phyloP scores from a whole-genome alignment of 2,329 filamentous ascomycete genomes.

The Nemania bipapillata region DNA sequence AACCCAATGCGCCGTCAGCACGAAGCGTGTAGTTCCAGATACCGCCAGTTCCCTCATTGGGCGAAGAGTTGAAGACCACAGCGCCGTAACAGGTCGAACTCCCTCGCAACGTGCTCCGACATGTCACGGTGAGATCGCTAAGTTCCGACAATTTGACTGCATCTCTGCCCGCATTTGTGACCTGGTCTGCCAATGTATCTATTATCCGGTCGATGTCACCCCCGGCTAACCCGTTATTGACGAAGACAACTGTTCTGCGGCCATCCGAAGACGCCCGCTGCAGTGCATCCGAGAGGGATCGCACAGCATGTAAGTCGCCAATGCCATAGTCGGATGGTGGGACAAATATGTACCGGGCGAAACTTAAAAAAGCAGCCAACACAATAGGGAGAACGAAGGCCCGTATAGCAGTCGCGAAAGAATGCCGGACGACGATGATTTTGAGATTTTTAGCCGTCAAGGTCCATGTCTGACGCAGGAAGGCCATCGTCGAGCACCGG shows the following conservation, averaged over 20 bases:
- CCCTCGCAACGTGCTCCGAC: slow-evolving; percentile 71
- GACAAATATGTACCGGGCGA: slow-evolving; percentile 84
- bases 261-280: slow-evolving; percentile 63
- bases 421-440: slow-evolving; percentile 67
- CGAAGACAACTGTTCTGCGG: slow-evolving; percentile 77
- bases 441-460: slow-evolving; percentile 71
- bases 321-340: slow-evolving; percentile 81
- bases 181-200: slow-evolving; percentile 66
- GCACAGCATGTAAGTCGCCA: slow-evolving; percentile 68
- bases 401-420: slow-evolving; percentile 63
- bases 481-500: slow-evolving; percentile 56
- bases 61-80: slow-evolving; percentile 79
- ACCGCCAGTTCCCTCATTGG: slow-evolving; percentile 71
- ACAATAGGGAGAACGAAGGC: slow-evolving; percentile 69
- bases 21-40: slow-evolving; percentile 89
- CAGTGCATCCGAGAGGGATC: slow-evolving; percentile 73
- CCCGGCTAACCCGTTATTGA: slow-evolving; percentile 76
- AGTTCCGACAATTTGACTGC: slow-evolving; percentile 66
- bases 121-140: slow-evolving; percentile 69
- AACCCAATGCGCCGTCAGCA: slow-evolving; percentile 76
- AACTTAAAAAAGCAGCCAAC: slow-evolving; percentile 70
- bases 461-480: slow-evolving; percentile 69
- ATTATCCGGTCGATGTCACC: slow-evolving; percentile 80
- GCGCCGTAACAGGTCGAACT: slow-evolving; percentile 79
- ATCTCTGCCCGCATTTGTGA: slow-evolving; percentile 65